Evolutionary conservation across 768 basidiomycete genomes (phyloP).

Genomic region (Mycena vitilis): DNA sequence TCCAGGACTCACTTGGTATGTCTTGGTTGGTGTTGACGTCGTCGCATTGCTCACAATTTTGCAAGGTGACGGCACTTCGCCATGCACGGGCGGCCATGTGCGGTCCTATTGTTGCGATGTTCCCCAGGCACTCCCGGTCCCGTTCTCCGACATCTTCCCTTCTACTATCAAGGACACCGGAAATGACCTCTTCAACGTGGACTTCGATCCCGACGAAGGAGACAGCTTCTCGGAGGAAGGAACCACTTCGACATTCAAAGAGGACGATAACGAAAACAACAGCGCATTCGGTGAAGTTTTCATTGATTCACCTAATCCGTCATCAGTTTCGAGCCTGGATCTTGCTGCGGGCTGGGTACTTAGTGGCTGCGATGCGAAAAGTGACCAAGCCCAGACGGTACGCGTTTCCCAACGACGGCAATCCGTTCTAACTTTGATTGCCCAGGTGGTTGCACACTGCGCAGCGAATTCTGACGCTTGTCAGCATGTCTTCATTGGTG

Average conservation of each 20-base stretch:
- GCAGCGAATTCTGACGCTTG: not conserved
- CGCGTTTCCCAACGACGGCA: not conserved
- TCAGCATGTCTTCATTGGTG: slow-evolving; percentile 15
- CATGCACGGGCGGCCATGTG: not conserved
- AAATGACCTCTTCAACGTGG: not conserved
- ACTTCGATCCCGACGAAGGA: slow-evolving; percentile 4
- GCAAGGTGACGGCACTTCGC: not conserved
- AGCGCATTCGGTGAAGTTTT: slow-evolving; percentile 19
- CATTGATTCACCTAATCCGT: slow-evolving; percentile 17
- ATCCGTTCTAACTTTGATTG: not conserved
- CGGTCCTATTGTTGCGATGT: slow-evolving; percentile 4
- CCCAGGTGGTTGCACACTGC: slow-evolving; percentile 16
- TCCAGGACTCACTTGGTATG: not conserved
- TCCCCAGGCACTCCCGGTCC: not conserved
- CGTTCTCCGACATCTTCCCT: slow-evolving; percentile 1
- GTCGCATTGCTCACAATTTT: not conserved
- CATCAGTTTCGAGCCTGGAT: not conserved
- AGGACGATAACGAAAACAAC: slow-evolving; percentile 2
- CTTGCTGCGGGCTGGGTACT: slow-evolving; percentile 8
- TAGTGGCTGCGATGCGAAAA: not conserved
- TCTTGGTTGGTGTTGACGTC: not conserved
- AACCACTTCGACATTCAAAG: not conserved
- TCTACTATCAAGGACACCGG: not conserved
- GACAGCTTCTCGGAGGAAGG: slow-evolving; percentile 3
- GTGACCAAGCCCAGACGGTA: slow-evolving; percentile 16